Conservation (phyloP, 2,329 filamentous ascomycete genomes). For the Claviceps digitariae region DNA sequence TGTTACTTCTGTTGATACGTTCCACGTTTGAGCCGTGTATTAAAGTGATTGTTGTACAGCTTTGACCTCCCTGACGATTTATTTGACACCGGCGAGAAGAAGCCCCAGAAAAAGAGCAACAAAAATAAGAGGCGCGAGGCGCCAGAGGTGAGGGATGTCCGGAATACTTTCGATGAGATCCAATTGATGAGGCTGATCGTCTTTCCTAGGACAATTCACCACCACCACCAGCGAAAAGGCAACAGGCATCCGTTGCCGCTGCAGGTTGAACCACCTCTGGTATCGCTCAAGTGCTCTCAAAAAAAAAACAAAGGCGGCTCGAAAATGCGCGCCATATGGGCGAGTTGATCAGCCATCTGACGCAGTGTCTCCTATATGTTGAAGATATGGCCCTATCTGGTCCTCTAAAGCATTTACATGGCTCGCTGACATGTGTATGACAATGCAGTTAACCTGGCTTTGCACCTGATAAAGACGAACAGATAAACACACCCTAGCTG, state of each 20-base stretch:
- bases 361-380: neutral
- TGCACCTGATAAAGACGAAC: neutral
- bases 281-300: neutral
- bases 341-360: neutral
- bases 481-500: neutral
- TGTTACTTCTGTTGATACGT: slow-evolving; percentile 19
- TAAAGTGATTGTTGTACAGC: slow-evolving; percentile 30
- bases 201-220: slow-evolving; percentile 21
- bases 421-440: slow-evolving; percentile 4
- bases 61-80: slow-evolving; percentile 82
- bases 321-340: neutral
- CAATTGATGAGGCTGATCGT: slow-evolving; percentile 14
- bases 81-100: slow-evolving; percentile 66
- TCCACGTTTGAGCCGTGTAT: neutral
- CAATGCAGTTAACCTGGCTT: slow-evolving; percentile 4
- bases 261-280: slow-evolving; percentile 18
- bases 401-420: neutral
- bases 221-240: slow-evolving; percentile 27
- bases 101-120: slow-evolving; percentile 45
- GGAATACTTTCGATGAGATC: slow-evolving; percentile 3
- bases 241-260: slow-evolving; percentile 27
- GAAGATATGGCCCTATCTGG: slow-evolving; percentile 4
- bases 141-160: slow-evolving; percentile 26
- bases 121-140: slow-evolving; percentile 37
- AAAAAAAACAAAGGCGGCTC: neutral